Conservation (phyloP, 2,329 filamentous ascomycete species). For the Teratosphaeria epicoccoides region DNA sequence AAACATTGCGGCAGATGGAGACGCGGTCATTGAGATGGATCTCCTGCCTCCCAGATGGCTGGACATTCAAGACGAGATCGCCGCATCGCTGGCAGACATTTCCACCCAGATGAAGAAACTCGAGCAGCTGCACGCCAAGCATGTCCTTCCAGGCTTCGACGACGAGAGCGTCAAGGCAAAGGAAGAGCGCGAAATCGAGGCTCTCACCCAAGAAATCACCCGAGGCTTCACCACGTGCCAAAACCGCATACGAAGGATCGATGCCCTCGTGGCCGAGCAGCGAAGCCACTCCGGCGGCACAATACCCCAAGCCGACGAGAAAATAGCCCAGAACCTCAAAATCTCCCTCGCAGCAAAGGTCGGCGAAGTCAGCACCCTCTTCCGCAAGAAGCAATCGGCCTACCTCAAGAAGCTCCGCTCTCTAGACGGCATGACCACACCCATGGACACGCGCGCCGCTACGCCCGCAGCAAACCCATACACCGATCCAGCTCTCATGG, state of each 20-base stretch:
- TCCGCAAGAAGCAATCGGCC: slow-evolving; percentile 93
- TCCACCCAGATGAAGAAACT: slow-evolving; percentile 72
- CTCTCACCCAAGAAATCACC: slow-evolving; percentile 81
- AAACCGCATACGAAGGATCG: slow-evolving; percentile 74
- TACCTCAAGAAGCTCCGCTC: slow-evolving; percentile 60
- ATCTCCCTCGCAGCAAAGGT: slow-evolving; percentile 79
- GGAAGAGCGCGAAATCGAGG: slow-evolving; percentile 85
- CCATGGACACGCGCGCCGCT: slow-evolving; percentile 37
- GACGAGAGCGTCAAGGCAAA: slow-evolving; percentile 80
- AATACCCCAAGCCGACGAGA: slow-evolving; percentile 75
- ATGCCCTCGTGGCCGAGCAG: slow-evolving; percentile 74
- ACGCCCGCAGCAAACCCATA: slow-evolving; percentile 52
- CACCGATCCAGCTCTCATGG: slow-evolving; percentile 75
- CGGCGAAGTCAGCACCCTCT: slow-evolving; percentile 81
- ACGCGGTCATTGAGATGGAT: slow-evolving; percentile 97
- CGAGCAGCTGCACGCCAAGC: slow-evolving; percentile 91
- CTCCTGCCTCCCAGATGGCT: slow-evolving; percentile 89
- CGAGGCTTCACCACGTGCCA: slow-evolving; percentile 83
- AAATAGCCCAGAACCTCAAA: slow-evolving; percentile 93
- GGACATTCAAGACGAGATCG: slow-evolving; percentile 87
- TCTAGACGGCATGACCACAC: slow-evolving; percentile 38
- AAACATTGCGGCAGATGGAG: slow-evolving; percentile 66
- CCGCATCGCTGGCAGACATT: slow-evolving; percentile 68
- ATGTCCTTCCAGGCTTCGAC: slow-evolving; percentile 91
- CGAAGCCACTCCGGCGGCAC: slow-evolving; percentile 51